Percentiles rank a stretch among this genome's conserved stretches.
Evolutionary conservation across 108 stramenopile species (phyloP).

Genomic region (Nitzschia palea): DNA sequence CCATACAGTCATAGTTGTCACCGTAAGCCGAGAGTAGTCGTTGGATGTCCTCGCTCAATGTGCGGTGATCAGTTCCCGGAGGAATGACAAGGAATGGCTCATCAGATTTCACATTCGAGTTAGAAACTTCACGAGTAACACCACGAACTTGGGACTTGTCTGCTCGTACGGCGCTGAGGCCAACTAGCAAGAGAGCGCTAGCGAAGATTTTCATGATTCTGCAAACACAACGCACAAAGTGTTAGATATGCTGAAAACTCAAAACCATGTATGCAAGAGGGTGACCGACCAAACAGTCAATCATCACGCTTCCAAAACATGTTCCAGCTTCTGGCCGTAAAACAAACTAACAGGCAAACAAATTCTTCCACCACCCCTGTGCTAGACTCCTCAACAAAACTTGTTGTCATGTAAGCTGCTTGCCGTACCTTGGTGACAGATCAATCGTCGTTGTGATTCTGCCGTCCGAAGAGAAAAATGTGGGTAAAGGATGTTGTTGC

Average conservation of each 20-base stretch:
- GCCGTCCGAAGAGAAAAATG: conserved; percentile 11
- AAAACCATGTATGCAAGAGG: background rate
- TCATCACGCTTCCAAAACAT: background rate
- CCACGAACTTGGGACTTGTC: background rate
- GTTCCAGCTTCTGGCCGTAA: background rate
- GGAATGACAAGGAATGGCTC: conserved; percentile 13
- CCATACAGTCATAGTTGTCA: conserved; percentile 11
- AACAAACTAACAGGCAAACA: background rate
- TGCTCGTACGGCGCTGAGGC: background rate
- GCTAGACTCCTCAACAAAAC: background rate
- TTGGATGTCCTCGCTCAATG: conserved; percentile 12
- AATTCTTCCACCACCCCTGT: background rate
- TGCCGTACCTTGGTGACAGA: conserved; percentile 21
- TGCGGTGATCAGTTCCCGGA: background rate
- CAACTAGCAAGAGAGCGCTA: conserved; percentile 1
- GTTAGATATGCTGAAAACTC: background rate
- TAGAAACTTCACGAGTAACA: background rate
- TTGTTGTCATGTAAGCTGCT: conserved; percentile 6
- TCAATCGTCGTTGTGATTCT: background rate
- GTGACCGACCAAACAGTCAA: background rate
- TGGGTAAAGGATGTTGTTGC: background rate
- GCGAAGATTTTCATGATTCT: conserved; percentile 1
- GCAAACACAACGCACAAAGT: background rate
- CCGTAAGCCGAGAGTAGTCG: background rate
- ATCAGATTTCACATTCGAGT: background rate